These are phyloP conservation scores for Solanum chilense DNA, from an alignment of 257 asterid species.

Conservation along the genomic window DNA sequence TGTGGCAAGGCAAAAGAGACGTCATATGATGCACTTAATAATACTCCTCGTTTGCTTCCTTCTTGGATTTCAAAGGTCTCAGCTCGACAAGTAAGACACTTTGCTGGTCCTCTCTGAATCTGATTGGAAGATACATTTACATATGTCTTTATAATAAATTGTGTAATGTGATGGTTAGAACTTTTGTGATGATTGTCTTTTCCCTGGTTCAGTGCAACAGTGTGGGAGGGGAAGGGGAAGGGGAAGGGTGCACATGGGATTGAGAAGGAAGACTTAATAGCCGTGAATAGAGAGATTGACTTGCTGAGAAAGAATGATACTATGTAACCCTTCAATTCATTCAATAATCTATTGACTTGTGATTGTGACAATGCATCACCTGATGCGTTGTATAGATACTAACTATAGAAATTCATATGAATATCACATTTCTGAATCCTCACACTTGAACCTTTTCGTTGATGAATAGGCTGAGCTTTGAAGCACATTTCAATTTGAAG, in stretches of 20 bases:
- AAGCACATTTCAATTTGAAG: not conserved
- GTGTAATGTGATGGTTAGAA: not conserved
- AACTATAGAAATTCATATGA: not conserved
- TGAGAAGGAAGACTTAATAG: not conserved
- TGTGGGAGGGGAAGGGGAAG: not conserved
- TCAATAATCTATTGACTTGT: not conserved
- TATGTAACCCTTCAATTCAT: not conserved
- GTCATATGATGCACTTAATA: slow-evolving; percentile 88
- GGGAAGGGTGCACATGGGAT: not conserved
- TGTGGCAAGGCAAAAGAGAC: slow-evolving; percentile 97
- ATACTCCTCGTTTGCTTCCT: slow-evolving; percentile 95
- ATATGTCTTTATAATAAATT: not conserved
- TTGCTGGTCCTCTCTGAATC: not conserved
- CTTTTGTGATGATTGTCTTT: not conserved
- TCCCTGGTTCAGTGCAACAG: not conserved
- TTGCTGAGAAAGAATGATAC: not conserved
- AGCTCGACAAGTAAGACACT: slow-evolving; percentile 65
- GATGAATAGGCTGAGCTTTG: not conserved
- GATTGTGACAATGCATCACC: not conserved
- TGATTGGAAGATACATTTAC: not conserved
- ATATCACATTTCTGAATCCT: not conserved
- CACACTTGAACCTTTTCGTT: not conserved
- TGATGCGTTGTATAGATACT: not conserved
- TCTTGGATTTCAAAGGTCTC: slow-evolving; percentile 92
- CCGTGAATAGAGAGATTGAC: not conserved